A percentile compares a stretch with the other conserved stretches of the same genome.
Evolutionary conservation across 2,329 filamentous ascomycete genomes (phyloP).

Genomic region (Bipolaris gigantea): DNA sequence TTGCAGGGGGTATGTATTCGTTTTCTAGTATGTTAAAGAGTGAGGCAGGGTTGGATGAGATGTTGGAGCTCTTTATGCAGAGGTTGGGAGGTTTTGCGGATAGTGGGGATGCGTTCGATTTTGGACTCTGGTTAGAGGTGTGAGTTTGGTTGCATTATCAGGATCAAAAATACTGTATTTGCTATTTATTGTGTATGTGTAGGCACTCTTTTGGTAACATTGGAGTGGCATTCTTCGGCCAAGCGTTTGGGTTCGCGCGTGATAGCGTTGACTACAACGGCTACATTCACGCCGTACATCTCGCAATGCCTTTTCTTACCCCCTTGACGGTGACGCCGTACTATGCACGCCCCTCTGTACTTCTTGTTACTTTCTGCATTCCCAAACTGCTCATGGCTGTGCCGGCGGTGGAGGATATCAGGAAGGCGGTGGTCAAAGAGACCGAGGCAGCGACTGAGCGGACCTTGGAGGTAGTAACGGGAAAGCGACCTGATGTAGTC

Average conservation of each 20-base stretch:
- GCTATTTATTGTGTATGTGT: background rate
- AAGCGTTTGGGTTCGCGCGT: conserved; percentile 25
- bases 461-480: conserved; percentile 11
- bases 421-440: conserved; percentile 21
- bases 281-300: conserved; percentile 40
- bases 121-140: conserved; percentile 30
- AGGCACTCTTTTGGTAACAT: conserved; percentile 28
- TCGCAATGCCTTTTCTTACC: conserved; percentile 31
- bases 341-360: conserved; percentile 11
- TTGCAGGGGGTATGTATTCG: conserved; percentile 20
- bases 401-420: conserved; percentile 19
- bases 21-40: conserved; percentile 19
- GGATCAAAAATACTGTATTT: background rate
- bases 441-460: conserved; percentile 14
- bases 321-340: conserved; percentile 15
- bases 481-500: conserved; percentile 34
- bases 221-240: conserved; percentile 21
- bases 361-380: conserved; percentile 14
- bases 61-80: conserved; percentile 10
- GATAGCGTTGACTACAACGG: conserved; percentile 23
- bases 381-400: conserved; percentile 30
- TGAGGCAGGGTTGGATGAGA: conserved; percentile 19
- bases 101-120: conserved; percentile 13
- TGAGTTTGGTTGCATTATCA: background rate
- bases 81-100: conserved; percentile 21